Conservation (phyloP, 495 filamentous ascomycete species). For the Trichocladium antarcticum region DNA sequence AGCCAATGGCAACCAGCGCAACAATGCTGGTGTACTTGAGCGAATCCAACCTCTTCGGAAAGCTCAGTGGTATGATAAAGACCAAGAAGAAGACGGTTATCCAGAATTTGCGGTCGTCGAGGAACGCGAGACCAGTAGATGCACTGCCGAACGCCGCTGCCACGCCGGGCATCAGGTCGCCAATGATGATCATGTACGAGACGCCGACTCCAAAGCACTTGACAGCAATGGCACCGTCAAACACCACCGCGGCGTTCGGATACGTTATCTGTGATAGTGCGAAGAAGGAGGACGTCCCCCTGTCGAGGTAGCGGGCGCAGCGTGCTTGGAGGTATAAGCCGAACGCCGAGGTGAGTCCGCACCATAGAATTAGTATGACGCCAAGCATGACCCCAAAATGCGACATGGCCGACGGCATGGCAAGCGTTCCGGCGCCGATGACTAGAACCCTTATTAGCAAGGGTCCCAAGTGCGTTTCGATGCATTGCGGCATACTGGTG, state of each 20-base stretch:
- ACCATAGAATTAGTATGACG: constrained; percentile 77
- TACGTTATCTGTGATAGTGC: constrained; percentile 92
- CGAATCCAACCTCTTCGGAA: constrained; percentile 80
- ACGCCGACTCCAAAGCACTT: constrained; percentile 98
- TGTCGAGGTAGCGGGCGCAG: constrained; percentile 84
- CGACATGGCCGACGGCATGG: constrained; percentile 87
- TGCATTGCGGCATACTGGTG: constrained; percentile 53
- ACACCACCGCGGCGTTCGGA: constrained; percentile 88
- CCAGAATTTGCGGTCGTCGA: constrained; percentile 90
- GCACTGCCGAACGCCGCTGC: constrained; percentile 55
- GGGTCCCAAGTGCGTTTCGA: background rate
- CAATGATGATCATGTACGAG: constrained; percentile 96
- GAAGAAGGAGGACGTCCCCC: constrained; percentile 74
- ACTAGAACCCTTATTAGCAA: constrained; percentile 41
- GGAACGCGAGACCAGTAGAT: constrained; percentile 49
- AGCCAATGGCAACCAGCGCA: constrained; percentile 84
- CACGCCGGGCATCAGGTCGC: constrained; percentile 95
- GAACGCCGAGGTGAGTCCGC: constrained; percentile 75
- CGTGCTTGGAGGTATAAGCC: constrained; percentile 89
- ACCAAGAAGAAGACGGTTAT: constrained; percentile 96
- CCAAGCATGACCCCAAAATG: constrained; percentile 84
- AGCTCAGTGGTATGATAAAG: constrained; percentile 86
- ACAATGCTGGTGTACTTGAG: constrained; percentile 94
- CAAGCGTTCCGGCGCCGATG: constrained; percentile 84
- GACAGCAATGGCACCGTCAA: constrained; percentile 91